Evolutionary conservation across 1,284 basidiomycete species (phyloP).

Genomic region (Gomphus sp.): DNA sequence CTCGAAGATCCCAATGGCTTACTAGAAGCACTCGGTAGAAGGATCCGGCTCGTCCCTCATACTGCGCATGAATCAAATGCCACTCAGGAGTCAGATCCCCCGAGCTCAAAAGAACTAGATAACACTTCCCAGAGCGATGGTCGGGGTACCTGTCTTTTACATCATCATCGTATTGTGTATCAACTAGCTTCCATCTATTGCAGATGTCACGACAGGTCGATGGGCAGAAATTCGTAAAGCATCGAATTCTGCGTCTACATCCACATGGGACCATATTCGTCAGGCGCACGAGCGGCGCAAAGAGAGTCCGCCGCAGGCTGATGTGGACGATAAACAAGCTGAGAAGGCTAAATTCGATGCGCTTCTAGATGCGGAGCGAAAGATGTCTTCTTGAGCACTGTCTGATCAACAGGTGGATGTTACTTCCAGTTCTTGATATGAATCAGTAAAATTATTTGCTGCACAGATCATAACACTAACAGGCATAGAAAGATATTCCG

Average conservation of each 20-base stretch:
- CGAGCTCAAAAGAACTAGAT: neutral
- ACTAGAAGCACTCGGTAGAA: neutral
- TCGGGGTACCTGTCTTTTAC: neutral
- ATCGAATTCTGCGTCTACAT: neutral
- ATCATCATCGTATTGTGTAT: neutral
- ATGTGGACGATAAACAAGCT: neutral
- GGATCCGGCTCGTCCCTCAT: neutral
- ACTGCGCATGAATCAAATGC: neutral
- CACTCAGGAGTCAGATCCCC: neutral
- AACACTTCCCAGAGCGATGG: neutral
- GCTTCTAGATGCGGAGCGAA: constrained; percentile 47
- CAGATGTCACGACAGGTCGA: neutral
- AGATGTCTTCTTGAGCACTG: constrained; percentile 13
- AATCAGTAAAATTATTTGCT: too few relatives aligned
- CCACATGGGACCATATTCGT: constrained; percentile 6
- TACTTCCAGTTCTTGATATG: too few relatives aligned
- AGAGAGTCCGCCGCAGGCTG: neutral
- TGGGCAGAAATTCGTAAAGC: constrained; percentile 5
- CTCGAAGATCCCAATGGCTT: neutral
- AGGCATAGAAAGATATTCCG: too few relatives aligned
- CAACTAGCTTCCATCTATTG: neutral
- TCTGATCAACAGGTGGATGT: neutral
- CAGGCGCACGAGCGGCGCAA: neutral
- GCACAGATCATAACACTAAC: too few relatives aligned
- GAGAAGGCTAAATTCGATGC: constrained; percentile 53